Evolutionary conservation across 2,329 filamentous ascomycete species (phyloP).

Genomic region (Juglanconis sp.): DNA sequence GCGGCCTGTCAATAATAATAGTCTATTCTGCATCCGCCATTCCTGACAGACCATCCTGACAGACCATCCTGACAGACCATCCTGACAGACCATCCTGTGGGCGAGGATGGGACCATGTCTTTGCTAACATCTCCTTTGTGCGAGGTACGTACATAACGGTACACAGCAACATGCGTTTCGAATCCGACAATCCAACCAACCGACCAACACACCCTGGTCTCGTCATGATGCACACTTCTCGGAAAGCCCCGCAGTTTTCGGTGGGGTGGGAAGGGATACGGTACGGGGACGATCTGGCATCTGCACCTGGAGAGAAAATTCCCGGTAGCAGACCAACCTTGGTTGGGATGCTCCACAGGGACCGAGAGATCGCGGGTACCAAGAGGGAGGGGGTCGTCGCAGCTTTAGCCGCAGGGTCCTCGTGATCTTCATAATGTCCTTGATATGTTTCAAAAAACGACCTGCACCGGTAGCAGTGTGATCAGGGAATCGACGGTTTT

Average conservation of each 20-base stretch:
- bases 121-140: not conserved
- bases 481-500: not conserved
- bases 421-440: conserved; percentile 7
- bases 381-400: not conserved
- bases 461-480: not conserved
- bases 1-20: not conserved
- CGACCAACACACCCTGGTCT: conserved; percentile 3
- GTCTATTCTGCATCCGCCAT: too few species aligned
- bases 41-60: not conserved
- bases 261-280: conserved; percentile 3
- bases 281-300: conserved; percentile 12
- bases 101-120: too few species aligned
- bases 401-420: not conserved
- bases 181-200: not conserved
- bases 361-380: conserved; percentile 1
- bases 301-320: conserved; percentile 12
- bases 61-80: too few species aligned
- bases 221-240: conserved; percentile 13
- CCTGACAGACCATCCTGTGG: too few species aligned
- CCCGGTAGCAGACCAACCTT: conserved; percentile 8
- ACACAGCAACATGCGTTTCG: not conserved
- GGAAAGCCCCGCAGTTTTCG: conserved; percentile 15
- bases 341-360: not conserved
- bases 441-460: not conserved
- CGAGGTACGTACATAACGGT: not conserved